Evolutionary conservation across 345 rosid species (phyloP).

Genomic region (Populus deltoides): DNA sequence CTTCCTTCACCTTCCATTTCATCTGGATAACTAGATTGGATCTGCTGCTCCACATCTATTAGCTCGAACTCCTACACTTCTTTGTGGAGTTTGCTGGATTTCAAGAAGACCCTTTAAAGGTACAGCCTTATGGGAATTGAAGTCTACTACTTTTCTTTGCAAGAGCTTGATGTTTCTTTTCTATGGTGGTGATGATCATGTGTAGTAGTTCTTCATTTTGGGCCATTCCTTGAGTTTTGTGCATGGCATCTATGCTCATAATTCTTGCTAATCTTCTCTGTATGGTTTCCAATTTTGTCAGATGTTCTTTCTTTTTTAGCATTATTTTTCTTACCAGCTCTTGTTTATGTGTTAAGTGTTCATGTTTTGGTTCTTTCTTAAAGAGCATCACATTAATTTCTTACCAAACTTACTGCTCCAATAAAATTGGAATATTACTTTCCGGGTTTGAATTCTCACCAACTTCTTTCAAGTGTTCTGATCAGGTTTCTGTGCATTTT

Average conservation of each 20-base stretch:
- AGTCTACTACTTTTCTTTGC: not conserved
- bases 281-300: not conserved
- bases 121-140: not conserved
- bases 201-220: not conserved
- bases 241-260: too few relatives aligned
- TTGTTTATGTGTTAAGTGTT: not conserved
- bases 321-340: not conserved
- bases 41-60: slow-evolving; percentile 4
- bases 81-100: not conserved
- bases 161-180: not conserved
- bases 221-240: too few relatives aligned
- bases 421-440: not conserved
- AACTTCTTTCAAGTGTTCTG: not conserved
- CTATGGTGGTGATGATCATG: not conserved
- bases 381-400: not conserved
- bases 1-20: not conserved
- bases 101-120: not conserved
- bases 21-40: slow-evolving; percentile 9
- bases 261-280: not conserved
- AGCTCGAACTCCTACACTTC: not conserved
- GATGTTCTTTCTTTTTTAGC: not conserved
- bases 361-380: not conserved
- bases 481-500: not conserved
- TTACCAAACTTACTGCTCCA: not conserved
- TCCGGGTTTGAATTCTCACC: not conserved